Conservation (phyloP, 139 green algal species). For the Trebouxia sp. region DNA sequence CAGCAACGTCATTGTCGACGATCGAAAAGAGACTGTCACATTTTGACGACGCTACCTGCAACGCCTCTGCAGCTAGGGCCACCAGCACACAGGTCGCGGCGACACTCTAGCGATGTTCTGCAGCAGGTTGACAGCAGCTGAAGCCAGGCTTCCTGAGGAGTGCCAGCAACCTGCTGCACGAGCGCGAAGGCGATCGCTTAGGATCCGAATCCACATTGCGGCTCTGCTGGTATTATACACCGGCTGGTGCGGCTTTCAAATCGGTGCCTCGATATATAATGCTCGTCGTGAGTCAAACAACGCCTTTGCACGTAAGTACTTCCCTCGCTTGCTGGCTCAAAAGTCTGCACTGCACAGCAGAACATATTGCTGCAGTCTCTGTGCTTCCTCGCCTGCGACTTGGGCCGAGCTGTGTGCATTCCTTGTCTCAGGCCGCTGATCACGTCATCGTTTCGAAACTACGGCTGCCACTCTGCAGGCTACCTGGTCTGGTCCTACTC, state of each 20-base stretch:
- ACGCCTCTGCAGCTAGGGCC: too few relatives aligned
- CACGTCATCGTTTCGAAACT: too few relatives aligned
- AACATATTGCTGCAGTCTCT: too few relatives aligned
- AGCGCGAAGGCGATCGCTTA: background rate
- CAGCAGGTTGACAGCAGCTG: background rate
- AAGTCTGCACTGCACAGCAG: too few relatives aligned
- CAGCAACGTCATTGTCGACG: too few relatives aligned
- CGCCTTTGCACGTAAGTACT: conserved; percentile 7
- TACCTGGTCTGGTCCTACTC: conserved; percentile 1
- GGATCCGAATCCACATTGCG: background rate
- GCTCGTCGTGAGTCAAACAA: background rate
- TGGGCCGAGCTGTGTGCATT: too few relatives aligned
- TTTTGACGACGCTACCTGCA: too few relatives aligned
- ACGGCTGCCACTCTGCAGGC: background rate
- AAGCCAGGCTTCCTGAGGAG: background rate
- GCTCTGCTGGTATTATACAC: background rate
- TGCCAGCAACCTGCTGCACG: background rate
- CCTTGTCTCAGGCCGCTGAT: too few relatives aligned
- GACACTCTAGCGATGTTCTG: background rate
- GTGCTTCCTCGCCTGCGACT: too few relatives aligned
- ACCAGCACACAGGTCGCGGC: too few relatives aligned
- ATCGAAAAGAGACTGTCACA: too few relatives aligned
- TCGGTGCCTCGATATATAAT: background rate
- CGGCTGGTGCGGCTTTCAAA: background rate
- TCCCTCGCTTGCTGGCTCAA: too few relatives aligned